Evolutionary conservation across 1,284 basidiomycete species (phyloP).

Genomic region (Trichosporon ovoides): DNA sequence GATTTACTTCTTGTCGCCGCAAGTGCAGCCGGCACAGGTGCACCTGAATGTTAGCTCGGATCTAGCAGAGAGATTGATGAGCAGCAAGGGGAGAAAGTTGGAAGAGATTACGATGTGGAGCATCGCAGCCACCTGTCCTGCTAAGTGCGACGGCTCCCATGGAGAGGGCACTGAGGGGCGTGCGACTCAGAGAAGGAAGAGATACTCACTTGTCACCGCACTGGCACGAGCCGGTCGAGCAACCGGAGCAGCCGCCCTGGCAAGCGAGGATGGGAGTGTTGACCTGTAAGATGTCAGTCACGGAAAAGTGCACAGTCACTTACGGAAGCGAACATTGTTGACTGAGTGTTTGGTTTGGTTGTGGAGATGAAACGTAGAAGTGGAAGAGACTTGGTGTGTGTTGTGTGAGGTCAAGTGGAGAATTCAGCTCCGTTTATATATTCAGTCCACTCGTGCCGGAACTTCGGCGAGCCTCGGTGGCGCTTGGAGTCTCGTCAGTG

Average conservation of each 20-base stretch:
- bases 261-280: not conserved
- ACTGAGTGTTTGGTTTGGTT: not conserved
- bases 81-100: too few species aligned
- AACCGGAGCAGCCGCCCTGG: slow-evolving; percentile 1
- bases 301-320: too few species aligned
- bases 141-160: too few species aligned
- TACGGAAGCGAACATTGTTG: slow-evolving; percentile 1
- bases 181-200: not conserved
- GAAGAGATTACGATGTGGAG: too few species aligned
- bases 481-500: not conserved
- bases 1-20: slow-evolving; percentile 3
- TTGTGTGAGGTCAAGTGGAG: too few species aligned
- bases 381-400: not conserved
- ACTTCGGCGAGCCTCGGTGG: not conserved
- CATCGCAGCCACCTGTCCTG: too few species aligned
- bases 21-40: not conserved
- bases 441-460: not conserved
- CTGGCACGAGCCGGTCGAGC: slow-evolving; percentile 1
- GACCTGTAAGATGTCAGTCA: too few species aligned
- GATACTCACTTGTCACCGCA: not conserved
- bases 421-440: not conserved
- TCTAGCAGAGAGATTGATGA: too few species aligned
- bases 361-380: not conserved
- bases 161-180: too few species aligned
- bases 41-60: not conserved